A percentile compares a stretch with the other conserved stretches of the same genome.
Conservation (phyloP, 805 yeast genomes). For the Trichomonascus vanleenenianus region DNA sequence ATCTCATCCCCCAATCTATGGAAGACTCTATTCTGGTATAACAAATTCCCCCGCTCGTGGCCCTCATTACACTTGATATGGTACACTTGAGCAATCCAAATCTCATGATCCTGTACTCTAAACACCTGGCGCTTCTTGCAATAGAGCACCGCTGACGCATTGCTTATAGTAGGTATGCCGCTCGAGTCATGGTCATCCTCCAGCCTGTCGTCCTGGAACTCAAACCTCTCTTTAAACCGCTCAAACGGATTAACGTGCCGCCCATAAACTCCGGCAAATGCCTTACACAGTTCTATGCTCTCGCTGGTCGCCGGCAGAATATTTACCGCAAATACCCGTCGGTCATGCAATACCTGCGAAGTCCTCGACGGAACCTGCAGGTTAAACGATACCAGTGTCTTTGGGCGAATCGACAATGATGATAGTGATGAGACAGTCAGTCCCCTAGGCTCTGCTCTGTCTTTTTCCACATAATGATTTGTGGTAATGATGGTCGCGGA, state of each 20-base stretch:
- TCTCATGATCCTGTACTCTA: slow-evolving; percentile 76
- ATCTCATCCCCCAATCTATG: slow-evolving; percentile 32
- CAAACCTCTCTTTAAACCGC: slow-evolving; percentile 19
- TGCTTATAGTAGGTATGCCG: slow-evolving; percentile 23
- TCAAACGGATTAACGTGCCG: slow-evolving; percentile 29
- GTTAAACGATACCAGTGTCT: slow-evolving; percentile 77
- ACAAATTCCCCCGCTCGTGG: slow-evolving; percentile 18
- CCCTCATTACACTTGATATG: slow-evolving; percentile 19
- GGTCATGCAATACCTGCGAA: slow-evolving; percentile 52
- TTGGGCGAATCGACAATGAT: slow-evolving; percentile 67
- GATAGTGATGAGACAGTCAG: slow-evolving; percentile 82
- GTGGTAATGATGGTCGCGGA: slow-evolving; percentile 57
- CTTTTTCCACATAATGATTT: slow-evolving; percentile 28
- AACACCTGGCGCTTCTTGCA: slow-evolving; percentile 21
- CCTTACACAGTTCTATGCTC: slow-evolving; percentile 53
- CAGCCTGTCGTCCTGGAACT: slow-evolving; percentile 7
- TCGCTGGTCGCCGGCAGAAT: slow-evolving; percentile 52
- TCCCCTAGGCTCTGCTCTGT: slow-evolving; percentile 44
- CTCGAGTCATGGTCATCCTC: slow-evolving; percentile 1
- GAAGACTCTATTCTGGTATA: slow-evolving; percentile 19
- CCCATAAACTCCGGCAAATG: slow-evolving; percentile 52
- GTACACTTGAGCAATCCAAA: slow-evolving; percentile 78
- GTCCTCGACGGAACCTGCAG: slow-evolving; percentile 82
- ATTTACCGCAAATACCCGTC: slow-evolving; percentile 62
- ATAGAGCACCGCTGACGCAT: slow-evolving; percentile 22